A percentile compares a stretch with the other conserved stretches of the same genome.
Conservation (phyloP, 164 flowering plant species). For the Piper betle region DNA sequence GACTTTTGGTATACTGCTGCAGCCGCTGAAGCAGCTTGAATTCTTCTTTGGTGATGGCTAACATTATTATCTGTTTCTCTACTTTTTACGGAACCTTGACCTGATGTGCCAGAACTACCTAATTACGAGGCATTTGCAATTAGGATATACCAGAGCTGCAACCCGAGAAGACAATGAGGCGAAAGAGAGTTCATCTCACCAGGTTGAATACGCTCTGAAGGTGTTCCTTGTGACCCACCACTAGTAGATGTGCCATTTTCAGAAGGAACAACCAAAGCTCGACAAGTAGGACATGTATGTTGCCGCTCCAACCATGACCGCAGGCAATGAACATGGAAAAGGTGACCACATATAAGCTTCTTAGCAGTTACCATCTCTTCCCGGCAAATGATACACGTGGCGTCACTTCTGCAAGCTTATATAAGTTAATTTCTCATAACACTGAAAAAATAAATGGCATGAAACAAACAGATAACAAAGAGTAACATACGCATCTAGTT, state of each 20-base stretch:
- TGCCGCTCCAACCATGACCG: slow-evolving; percentile 98
- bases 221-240: slow-evolving; percentile 34
- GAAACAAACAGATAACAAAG: not conserved
- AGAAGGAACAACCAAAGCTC: slow-evolving; percentile 86
- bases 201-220: slow-evolving; percentile 36
- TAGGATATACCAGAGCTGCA: not conserved
- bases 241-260: slow-evolving; percentile 43
- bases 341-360: slow-evolving; percentile 85
- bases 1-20: slow-evolving; percentile 87
- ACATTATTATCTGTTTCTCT: slow-evolving; percentile 24
- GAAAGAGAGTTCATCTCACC: slow-evolving; percentile 26
- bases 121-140: no score
- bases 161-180: not conserved
- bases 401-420: slow-evolving; percentile 63
- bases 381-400: slow-evolving; percentile 97
- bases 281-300: slow-evolving; percentile 94
- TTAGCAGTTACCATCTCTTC: slow-evolving; percentile 99
- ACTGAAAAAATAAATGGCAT: not conserved
- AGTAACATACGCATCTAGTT: slow-evolving; percentile 60
- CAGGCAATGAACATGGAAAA: slow-evolving; percentile 93
- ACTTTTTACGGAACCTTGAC: slow-evolving; percentile 27
- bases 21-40: slow-evolving; percentile 91
- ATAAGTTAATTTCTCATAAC: not conserved
- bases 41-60: slow-evolving; percentile 61
- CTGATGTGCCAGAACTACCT: slow-evolving; percentile 22